Evolutionary conservation across 306 rosid species (phyloP).

Genomic region (Mucuna pruriens): DNA sequence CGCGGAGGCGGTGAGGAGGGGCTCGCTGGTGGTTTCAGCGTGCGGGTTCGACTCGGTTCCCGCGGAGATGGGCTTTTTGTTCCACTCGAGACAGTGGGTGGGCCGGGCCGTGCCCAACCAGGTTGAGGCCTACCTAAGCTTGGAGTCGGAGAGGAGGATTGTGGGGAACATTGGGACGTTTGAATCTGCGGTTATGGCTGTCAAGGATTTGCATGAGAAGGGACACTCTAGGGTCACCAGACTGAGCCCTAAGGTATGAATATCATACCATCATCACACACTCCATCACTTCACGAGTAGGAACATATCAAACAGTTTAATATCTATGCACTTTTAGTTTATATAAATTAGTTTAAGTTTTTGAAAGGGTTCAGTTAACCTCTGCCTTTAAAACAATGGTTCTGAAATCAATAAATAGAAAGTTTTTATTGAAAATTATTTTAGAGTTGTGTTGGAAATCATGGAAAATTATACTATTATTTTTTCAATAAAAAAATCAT

Average conservation of each 20-base stretch:
- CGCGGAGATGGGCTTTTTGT: constrained; percentile 84
- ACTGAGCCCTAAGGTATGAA: not conserved
- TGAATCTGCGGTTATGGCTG: constrained; percentile 80
- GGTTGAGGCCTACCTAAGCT: constrained; percentile 68
- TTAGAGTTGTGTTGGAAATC: too few relatives aligned
- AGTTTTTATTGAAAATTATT: too few relatives aligned
- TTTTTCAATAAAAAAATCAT: too few relatives aligned
- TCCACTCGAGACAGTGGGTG: constrained; percentile 77
- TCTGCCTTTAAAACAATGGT: too few relatives aligned
- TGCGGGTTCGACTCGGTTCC: constrained; percentile 96
- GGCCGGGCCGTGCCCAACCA: constrained; percentile 52
- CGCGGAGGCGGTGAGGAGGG: constrained; percentile 47
- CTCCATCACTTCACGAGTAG: too few relatives aligned
- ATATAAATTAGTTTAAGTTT: too few relatives aligned
- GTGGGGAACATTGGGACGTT: constrained; percentile 79
- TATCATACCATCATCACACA: too few relatives aligned
- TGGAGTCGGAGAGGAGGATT: constrained; percentile 72
- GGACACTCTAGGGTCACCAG: not conserved
- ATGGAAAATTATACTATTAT: too few relatives aligned
- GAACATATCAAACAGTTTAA: too few relatives aligned
- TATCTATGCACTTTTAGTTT: too few relatives aligned
- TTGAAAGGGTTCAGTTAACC: too few relatives aligned
- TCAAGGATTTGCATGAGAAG: constrained; percentile 62
- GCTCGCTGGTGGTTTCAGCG: constrained; percentile 76
- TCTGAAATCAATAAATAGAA: too few relatives aligned